These are phyloP conservation scores for Daedalea quercina DNA, from an alignment of 768 basidiomycete species.

Conservation along the genomic window DNA sequence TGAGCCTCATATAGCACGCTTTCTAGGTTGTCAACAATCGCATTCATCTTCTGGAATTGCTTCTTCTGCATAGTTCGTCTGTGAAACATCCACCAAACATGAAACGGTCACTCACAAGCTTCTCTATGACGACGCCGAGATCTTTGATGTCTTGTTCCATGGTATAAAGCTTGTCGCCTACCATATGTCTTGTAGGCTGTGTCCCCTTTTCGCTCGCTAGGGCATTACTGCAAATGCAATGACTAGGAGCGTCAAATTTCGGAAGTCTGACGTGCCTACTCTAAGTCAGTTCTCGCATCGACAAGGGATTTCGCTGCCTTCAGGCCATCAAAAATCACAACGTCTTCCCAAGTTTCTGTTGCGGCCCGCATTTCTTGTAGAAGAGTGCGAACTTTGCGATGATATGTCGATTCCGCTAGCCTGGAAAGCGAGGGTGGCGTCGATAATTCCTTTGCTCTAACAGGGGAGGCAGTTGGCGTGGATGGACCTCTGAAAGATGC, in stretches of 20 bases:
- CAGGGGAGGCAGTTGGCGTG: slow-evolving; percentile 64
- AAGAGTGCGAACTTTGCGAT: slow-evolving; percentile 65
- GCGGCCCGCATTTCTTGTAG: slow-evolving; percentile 61
- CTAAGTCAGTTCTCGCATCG: slow-evolving; percentile 77
- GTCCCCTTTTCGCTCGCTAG: slow-evolving; percentile 45
- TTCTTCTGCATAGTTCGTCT: slow-evolving; percentile 42
- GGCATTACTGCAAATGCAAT: slow-evolving; percentile 46
- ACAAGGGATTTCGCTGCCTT: slow-evolving; percentile 66
- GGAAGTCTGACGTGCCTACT: slow-evolving; percentile 42
- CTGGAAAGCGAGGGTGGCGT: slow-evolving; percentile 39
- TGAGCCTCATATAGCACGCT: slow-evolving; percentile 59
- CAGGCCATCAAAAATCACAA: slow-evolving; percentile 73
- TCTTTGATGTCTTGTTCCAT: slow-evolving; percentile 64
- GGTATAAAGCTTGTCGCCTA: slow-evolving; percentile 54
- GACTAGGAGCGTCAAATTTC: not conserved
- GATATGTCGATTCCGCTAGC: slow-evolving; percentile 63
- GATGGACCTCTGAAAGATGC: slow-evolving; percentile 80
- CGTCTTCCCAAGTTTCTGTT: slow-evolving; percentile 75
- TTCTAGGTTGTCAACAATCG: slow-evolving; percentile 60
- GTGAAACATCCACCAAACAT: not conserved
- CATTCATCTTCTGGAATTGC: slow-evolving; percentile 61
- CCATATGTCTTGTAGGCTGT: slow-evolving; percentile 51
- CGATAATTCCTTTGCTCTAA: slow-evolving; percentile 37
- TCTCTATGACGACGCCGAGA: slow-evolving; percentile 49
- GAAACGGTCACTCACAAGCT: slow-evolving; percentile 48